Percentiles rank a stretch among this genome's conserved stretches.
These are phyloP conservation scores for Vanilla planifolia DNA, from an alignment of 106 monocot genomes.

Conservation along the genomic window DNA sequence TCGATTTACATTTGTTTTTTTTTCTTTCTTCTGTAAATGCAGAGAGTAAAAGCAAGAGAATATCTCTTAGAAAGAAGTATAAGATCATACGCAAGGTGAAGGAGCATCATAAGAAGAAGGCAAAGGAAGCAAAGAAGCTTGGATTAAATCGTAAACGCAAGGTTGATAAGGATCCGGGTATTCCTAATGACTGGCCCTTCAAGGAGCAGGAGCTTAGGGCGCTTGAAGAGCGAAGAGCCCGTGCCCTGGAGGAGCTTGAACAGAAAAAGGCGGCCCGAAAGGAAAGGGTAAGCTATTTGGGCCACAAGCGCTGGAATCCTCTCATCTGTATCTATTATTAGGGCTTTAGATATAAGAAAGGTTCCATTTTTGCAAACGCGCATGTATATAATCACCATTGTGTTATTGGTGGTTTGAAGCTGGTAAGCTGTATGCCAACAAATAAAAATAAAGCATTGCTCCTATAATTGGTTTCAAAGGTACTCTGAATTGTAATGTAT, in stretches of 20 bases:
- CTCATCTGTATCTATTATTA: no score
- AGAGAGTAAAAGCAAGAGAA: conserved; percentile 98
- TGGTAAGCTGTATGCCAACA: no score
- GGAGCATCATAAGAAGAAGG: conserved; percentile 90
- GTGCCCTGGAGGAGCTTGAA: conserved; percentile 72
- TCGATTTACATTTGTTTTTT: not conserved
- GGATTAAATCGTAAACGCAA: conserved; percentile 45
- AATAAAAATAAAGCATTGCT: no score
- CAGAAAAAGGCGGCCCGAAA: conserved; percentile 92
- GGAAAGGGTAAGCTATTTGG: conserved; percentile 52
- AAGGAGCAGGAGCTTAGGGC: conserved; percentile 93
- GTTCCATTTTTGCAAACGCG: no score
- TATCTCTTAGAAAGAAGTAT: conserved; percentile 71
- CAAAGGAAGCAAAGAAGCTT: conserved; percentile 74
- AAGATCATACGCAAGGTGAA: conserved; percentile 81
- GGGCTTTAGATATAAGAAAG: no score
- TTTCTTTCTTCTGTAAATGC: not conserved
- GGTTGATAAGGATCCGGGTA: conserved; percentile 98
- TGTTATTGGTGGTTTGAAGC: no score
- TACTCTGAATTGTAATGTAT: no score
- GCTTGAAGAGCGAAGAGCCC: conserved; percentile 66
- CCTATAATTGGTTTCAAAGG: no score
- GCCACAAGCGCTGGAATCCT: not conserved
- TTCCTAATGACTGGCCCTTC: conserved; percentile 99
- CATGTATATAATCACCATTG: no score